phyloP scores from a whole-genome alignment of 345 rosid species.

The Populus ilicifolia region DNA sequence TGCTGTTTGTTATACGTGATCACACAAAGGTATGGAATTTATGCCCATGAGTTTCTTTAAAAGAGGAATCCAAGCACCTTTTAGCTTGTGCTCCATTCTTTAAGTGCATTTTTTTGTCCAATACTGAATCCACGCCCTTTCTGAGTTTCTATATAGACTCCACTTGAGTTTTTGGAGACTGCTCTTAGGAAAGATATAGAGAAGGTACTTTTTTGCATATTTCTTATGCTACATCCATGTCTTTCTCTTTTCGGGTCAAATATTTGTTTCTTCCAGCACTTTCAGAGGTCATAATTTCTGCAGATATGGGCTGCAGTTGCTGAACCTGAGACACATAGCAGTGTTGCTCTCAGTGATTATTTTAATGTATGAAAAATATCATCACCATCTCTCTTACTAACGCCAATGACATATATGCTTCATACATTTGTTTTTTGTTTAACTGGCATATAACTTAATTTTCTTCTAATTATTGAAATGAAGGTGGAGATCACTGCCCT shows the following conservation, averaged over 20 bases:
- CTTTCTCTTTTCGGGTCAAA: background rate
- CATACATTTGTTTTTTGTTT: background rate
- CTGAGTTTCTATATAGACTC: conserved; percentile 20
- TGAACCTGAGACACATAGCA: conserved; percentile 21
- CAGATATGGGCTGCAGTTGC: conserved; percentile 34
- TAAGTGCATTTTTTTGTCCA: background rate
- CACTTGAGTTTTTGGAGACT: conserved; percentile 30
- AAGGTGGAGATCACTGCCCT: conserved; percentile 34
- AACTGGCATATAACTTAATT: background rate
- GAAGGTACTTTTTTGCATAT: conserved; percentile 20
- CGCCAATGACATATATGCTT: background rate
- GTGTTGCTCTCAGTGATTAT: conserved; percentile 29
- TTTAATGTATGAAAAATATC: conserved; percentile 24
- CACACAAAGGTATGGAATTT: conserved; percentile 29
- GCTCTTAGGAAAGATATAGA: conserved; percentile 30
- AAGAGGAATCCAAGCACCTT: background rate
- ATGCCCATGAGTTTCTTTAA: background rate
- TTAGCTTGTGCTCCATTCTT: background rate
- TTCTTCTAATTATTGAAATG: conserved; percentile 9
- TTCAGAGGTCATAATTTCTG: background rate
- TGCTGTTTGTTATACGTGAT: conserved; percentile 35
- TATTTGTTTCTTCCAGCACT: background rate
- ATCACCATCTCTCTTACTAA: background rate
- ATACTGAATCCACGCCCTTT: background rate
- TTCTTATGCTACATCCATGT: background rate